A percentile compares a stretch with the other conserved stretches of the same genome.
These are phyloP conservation scores for Rubus idaeus DNA, from an alignment of 306 rosid species.

Conservation along the genomic window DNA sequence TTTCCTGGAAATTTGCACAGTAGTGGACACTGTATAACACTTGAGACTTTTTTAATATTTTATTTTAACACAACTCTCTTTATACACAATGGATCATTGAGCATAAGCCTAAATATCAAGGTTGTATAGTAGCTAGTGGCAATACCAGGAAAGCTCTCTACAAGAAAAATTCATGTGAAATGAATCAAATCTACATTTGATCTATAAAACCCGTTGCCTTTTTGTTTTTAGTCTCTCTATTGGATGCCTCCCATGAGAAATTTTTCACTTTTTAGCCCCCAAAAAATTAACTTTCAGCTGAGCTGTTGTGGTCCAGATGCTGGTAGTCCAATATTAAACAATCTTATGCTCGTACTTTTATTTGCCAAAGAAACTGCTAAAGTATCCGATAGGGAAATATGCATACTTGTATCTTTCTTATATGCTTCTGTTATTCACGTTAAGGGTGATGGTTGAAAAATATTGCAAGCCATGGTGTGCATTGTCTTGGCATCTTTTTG, in stretches of 20 bases:
- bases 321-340: not conserved
- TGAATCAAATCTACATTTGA: not conserved
- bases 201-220: not conserved
- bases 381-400: not conserved
- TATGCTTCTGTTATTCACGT: not conserved
- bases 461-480: not conserved
- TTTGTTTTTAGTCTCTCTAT: not conserved
- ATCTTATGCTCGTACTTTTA: too few relatives aligned
- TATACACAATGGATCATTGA: not conserved
- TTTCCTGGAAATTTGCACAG: slow-evolving; percentile 9
- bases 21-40: not conserved
- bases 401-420: not conserved
- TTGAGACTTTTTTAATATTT: not conserved
- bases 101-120: not conserved
- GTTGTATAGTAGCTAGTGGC: not conserved
- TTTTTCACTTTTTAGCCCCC: not conserved
- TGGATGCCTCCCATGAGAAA: not conserved
- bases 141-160: not conserved
- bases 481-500: not conserved
- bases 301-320: not conserved
- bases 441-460: not conserved
- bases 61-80: not conserved
- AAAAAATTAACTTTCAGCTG: not conserved
- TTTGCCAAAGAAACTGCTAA: not conserved
- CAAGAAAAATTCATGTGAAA: not conserved